A percentile compares a stretch with the other conserved stretches of the same genome.
These are phyloP conservation scores for Endoconidiophora polonica DNA, from an alignment of 2,329 filamentous ascomycete genomes.

Conservation along the genomic window DNA sequence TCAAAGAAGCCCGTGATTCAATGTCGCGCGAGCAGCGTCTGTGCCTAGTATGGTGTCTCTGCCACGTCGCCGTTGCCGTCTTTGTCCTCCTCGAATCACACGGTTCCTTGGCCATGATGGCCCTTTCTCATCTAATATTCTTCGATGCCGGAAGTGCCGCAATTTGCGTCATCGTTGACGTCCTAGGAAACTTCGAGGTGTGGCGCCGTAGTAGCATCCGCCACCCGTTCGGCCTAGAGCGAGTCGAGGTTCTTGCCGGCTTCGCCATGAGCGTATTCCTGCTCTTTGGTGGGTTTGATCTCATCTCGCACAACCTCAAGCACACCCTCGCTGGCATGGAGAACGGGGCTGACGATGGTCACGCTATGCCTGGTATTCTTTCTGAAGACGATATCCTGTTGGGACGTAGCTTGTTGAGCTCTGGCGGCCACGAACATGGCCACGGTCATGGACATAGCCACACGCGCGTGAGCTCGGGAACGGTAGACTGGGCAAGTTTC, in stretches of 20 bases:
- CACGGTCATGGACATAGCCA: conserved; percentile 54
- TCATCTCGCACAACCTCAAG: conserved; percentile 85
- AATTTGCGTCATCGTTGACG: conserved; percentile 81
- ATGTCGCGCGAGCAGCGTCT: conserved; percentile 78
- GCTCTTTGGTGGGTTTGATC: conserved; percentile 91
- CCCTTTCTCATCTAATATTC: conserved; percentile 80
- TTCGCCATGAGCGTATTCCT: conserved; percentile 93
- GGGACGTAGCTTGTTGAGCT: background rate
- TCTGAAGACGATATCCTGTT: background rate
- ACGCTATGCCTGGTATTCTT: background rate
- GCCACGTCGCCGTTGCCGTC: conserved; percentile 67
- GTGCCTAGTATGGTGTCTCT: conserved; percentile 75
- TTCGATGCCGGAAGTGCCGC: conserved; percentile 89
- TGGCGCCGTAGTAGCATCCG: conserved; percentile 87
- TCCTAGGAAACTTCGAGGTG: conserved; percentile 91
- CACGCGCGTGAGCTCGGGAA: conserved; percentile 51
- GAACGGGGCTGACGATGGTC: conserved; percentile 16
- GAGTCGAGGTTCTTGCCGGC: conserved; percentile 83
- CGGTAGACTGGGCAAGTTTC: conserved; percentile 64
- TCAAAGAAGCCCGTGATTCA: conserved; percentile 72
- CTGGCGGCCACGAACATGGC: conserved; percentile 4
- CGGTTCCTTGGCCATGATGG: conserved; percentile 78
- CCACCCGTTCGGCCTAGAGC: conserved; percentile 84
- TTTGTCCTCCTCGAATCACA: conserved; percentile 76
- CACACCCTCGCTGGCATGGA: conserved; percentile 62